Conservation (phyloP, 2,329 filamentous ascomycete species). For the Claviceps lovelessii region DNA sequence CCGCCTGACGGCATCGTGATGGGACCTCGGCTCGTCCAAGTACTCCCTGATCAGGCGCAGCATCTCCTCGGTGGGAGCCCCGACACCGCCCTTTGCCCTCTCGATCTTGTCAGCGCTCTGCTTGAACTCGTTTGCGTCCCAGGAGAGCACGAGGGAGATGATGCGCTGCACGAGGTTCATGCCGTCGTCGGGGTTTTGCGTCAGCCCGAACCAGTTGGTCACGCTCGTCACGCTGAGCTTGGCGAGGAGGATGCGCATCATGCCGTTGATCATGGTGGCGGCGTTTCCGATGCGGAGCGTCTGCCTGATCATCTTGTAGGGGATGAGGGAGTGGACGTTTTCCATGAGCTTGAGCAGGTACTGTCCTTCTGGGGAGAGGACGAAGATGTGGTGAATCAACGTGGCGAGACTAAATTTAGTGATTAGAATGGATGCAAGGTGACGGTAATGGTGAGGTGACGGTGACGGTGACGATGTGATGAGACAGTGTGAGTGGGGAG, state of each 20-base stretch:
- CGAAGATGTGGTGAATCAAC: conserved; percentile 58
- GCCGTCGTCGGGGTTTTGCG: conserved; percentile 56
- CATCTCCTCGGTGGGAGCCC: conserved; percentile 40
- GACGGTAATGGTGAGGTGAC: no score
- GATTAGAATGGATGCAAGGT: background rate
- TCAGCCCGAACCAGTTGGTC: conserved; percentile 68
- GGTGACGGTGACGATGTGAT: no score
- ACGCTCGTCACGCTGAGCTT: conserved; percentile 61
- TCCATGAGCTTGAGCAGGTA: conserved; percentile 58
- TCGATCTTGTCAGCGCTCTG: conserved; percentile 51
- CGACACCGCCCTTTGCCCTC: conserved; percentile 34
- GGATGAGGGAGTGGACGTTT: conserved; percentile 54
- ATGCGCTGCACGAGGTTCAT: conserved; percentile 72
- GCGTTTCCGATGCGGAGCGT: conserved; percentile 65
- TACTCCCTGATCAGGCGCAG: conserved; percentile 47
- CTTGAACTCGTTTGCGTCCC: conserved; percentile 58
- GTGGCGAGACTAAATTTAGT: conserved; percentile 45
- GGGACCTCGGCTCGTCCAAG: conserved; percentile 33
- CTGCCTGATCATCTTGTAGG: conserved; percentile 58
- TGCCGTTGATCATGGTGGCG: conserved; percentile 65
- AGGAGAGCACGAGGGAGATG: conserved; percentile 55
- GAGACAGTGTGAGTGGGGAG: no score
- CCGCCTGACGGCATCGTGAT: conserved; percentile 45
- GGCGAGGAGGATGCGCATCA: conserved; percentile 59
- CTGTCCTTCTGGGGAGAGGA: conserved; percentile 60